These are phyloP conservation scores for Rhodamnia argentea DNA, from an alignment of 345 rosid genomes.

Conservation along the genomic window DNA sequence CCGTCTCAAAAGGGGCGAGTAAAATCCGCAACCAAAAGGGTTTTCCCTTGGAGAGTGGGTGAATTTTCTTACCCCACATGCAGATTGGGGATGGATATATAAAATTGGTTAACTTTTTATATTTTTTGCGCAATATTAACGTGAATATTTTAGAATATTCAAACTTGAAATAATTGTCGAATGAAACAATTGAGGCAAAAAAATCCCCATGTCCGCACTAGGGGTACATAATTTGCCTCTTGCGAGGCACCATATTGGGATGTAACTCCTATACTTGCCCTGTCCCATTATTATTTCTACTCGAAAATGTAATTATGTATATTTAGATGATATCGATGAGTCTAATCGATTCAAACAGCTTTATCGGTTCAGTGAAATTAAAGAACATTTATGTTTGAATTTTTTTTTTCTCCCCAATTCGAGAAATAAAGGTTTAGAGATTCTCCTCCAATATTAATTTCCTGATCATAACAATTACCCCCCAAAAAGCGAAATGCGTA, in stretches of 20 bases:
- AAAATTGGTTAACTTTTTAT: too few relatives aligned
- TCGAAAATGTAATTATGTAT: neutral
- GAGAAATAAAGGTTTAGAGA: too few relatives aligned
- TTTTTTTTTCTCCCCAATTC: too few relatives aligned
- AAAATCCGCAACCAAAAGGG: neutral
- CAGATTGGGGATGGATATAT: neutral
- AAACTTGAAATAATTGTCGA: neutral
- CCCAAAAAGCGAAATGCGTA: neutral
- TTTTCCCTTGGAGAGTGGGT: too few relatives aligned
- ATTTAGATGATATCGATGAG: neutral
- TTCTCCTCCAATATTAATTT: neutral
- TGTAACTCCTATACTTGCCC: neutral
- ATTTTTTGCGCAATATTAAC: neutral
- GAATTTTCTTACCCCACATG: neutral
- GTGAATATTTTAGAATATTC: neutral
- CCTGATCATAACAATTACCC: neutral
- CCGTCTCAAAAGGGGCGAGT: neutral
- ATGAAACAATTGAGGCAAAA: neutral
- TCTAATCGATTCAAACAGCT: fast-evolving
- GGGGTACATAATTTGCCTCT: neutral
- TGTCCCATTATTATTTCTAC: neutral
- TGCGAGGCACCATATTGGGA: fast-evolving
- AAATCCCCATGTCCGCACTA: neutral
- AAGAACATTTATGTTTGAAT: too few relatives aligned
- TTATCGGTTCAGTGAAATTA: fast-evolving